Conservation (phyloP, 768 basidiomycete genomes). For the Lactarius tabidus region DNA sequence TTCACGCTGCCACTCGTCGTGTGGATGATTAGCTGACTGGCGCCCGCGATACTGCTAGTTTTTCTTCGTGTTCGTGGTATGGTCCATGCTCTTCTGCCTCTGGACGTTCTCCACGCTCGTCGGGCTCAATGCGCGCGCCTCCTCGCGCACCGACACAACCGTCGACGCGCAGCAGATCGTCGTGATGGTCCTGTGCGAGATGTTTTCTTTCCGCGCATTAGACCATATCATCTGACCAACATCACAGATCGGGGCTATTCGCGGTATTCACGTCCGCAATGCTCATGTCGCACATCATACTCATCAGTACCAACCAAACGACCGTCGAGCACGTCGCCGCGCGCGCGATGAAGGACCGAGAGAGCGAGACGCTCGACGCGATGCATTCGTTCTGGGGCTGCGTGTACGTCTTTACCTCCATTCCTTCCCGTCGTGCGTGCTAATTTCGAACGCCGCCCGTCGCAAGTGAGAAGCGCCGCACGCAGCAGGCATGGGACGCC, state of each 20-base stretch:
- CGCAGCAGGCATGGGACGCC: conserved; percentile 54
- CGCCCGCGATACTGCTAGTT: conserved; percentile 43
- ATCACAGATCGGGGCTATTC: conserved; percentile 62
- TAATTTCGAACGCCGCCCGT: conserved; percentile 1
- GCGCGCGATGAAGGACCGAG: conserved; percentile 60
- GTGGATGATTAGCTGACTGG: neutral
- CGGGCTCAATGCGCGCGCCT: conserved; percentile 42
- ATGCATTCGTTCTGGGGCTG: conserved; percentile 54
- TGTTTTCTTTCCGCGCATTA: neutral
- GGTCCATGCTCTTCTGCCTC: conserved; percentile 52
- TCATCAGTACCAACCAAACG: conserved; percentile 62
- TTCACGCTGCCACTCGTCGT: neutral
- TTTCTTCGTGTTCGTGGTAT: conserved; percentile 78
- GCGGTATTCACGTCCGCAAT: conserved; percentile 62
- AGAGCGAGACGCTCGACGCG: conserved; percentile 45
- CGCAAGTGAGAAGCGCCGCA: conserved; percentile 52
- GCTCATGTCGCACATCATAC: conserved; percentile 50
- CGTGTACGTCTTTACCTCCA: conserved; percentile 38
- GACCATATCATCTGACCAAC: neutral
- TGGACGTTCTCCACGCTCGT: conserved; percentile 65
- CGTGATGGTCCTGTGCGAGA: conserved; percentile 66
- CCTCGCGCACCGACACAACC: conserved; percentile 27
- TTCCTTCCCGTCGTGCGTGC: neutral
- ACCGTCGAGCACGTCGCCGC: conserved; percentile 75
- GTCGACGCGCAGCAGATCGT: conserved; percentile 69